These are phyloP conservation scores for Pichia kluyveri DNA, from an alignment of 805 yeast species.

Conservation along the genomic window DNA sequence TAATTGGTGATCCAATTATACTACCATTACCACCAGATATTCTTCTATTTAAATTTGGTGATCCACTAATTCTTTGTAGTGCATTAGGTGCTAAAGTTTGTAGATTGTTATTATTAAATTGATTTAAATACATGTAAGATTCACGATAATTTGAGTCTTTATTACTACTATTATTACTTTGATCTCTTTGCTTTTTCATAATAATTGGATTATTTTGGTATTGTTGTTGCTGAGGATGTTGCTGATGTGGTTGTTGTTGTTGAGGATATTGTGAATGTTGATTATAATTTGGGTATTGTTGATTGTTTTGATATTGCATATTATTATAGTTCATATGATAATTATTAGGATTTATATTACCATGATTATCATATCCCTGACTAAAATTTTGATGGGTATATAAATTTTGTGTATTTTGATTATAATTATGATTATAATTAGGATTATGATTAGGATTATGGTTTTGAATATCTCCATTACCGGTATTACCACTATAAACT, in stretches of 20 bases:
- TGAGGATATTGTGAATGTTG: conserved; percentile 6
- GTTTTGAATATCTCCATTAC: conserved; percentile 1
- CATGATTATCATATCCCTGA: not conserved
- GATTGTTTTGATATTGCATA: conserved; percentile 2
- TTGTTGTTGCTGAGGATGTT: not conserved
- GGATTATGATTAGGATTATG: not conserved
- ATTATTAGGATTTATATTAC: not conserved
- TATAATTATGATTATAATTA: conserved; percentile 4
- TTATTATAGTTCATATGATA: not conserved
- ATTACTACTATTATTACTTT: not conserved
- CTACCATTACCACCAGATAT: conserved; percentile 7
- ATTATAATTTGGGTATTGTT: conserved; percentile 5
- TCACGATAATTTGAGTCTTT: not conserved
- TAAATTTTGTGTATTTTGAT: not conserved
- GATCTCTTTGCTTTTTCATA: not conserved
- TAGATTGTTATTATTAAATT: not conserved
- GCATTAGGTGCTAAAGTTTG: not conserved
- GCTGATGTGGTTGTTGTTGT: conserved; percentile 1
- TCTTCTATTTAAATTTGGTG: conserved; percentile 5
- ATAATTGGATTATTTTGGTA: not conserved
- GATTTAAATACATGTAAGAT: conserved; percentile 7
- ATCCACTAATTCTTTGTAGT: not conserved
- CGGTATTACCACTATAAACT: conserved; percentile 4
- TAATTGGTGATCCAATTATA: conserved; percentile 17
- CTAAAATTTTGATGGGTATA: not conserved